These are phyloP conservation scores for Nannizziopsis arthrosporioides DNA, from an alignment of 2,329 filamentous ascomycete genomes.

Conservation along the genomic window DNA sequence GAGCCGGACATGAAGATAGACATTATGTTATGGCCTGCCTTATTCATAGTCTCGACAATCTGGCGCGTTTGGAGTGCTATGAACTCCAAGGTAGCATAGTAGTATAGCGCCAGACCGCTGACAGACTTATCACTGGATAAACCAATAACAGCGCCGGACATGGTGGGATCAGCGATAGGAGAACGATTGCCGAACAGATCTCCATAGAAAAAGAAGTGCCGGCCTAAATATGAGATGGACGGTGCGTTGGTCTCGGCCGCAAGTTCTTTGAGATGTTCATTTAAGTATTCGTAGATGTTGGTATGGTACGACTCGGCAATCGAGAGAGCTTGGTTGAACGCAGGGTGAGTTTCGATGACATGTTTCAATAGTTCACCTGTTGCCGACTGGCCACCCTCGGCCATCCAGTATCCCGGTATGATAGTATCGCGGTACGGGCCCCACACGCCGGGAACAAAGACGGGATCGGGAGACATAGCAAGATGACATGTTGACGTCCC, in stretches of 20 bases:
- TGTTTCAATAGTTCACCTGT: constrained; percentile 91
- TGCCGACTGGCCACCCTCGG: constrained; percentile 90
- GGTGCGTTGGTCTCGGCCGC: constrained; percentile 58
- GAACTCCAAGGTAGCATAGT: constrained; percentile 96
- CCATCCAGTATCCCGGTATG: constrained; percentile 87
- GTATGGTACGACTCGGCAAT: constrained; percentile 69
- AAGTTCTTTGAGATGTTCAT: constrained; percentile 71
- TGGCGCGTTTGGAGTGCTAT: constrained; percentile 94
- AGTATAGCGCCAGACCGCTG: constrained; percentile 78
- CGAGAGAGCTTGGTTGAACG: constrained; percentile 67
- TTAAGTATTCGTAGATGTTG: constrained; percentile 92
- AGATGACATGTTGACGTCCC: constrained; percentile 96
- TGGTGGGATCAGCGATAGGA: constrained; percentile 80
- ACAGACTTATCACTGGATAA: constrained; percentile 76
- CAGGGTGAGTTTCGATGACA: constrained; percentile 88
- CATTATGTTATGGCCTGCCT: constrained; percentile 69
- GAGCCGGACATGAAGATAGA: constrained; percentile 99
- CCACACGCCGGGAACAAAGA: constrained; percentile 95
- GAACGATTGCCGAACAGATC: constrained; percentile 95
- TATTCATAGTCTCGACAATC: constrained; percentile 91
- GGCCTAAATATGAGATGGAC: constrained; percentile 69
- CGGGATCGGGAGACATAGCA: constrained; percentile 83
- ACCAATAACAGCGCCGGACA: constrained; percentile 82
- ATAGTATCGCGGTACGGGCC: constrained; percentile 92
- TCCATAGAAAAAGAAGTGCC: constrained; percentile 97